Evolutionary conservation across 169 alveolate genomes (phyloP).

Genomic region (Perkinsus olseni): DNA sequence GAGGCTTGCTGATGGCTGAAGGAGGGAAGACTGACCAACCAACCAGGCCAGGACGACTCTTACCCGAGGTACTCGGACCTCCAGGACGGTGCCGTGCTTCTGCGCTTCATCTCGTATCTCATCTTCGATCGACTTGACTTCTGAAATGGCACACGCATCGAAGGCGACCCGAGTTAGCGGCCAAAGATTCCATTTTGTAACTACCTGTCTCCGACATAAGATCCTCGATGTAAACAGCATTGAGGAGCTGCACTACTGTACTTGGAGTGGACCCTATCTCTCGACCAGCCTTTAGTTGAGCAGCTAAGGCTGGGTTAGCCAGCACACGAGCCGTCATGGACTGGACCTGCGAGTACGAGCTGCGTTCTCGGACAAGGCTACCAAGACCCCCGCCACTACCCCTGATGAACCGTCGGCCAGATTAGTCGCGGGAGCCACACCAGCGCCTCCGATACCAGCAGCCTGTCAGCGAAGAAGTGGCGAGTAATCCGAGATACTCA

Average conservation of each 20-base stretch:
- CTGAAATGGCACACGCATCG: not conserved
- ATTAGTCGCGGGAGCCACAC: slow-evolving; percentile 25
- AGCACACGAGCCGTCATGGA: slow-evolving; percentile 43
- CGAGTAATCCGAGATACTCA: slow-evolving; percentile 24
- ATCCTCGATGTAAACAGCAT: slow-evolving; percentile 60
- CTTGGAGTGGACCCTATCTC: slow-evolving; percentile 53
- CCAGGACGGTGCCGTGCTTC: slow-evolving; percentile 59
- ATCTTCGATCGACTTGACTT: slow-evolving; percentile 36
- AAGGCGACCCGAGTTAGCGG: too few species aligned
- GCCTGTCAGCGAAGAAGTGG: not conserved
- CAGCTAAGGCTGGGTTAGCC: slow-evolving; percentile 53
- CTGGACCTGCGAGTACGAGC: slow-evolving; percentile 51
- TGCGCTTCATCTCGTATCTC: slow-evolving; percentile 54
- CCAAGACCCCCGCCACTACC: slow-evolving; percentile 40
- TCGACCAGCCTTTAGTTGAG: slow-evolving; percentile 57
- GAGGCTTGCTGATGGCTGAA: not conserved
- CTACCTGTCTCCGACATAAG: slow-evolving; percentile 35
- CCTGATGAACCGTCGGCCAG: slow-evolving; percentile 44
- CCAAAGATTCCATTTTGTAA: not conserved
- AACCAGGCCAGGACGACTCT: not conserved
- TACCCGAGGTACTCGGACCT: slow-evolving; percentile 56
- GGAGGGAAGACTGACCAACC: not conserved
- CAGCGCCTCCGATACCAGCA: not conserved
- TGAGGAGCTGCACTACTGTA: slow-evolving; percentile 54
- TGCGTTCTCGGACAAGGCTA: too few species aligned